Percentiles rank a stretch among this genome's conserved stretches.
These are phyloP conservation scores for Exophiala mesophila DNA, from an alignment of 2,329 filamentous ascomycete genomes.

Conservation along the genomic window DNA sequence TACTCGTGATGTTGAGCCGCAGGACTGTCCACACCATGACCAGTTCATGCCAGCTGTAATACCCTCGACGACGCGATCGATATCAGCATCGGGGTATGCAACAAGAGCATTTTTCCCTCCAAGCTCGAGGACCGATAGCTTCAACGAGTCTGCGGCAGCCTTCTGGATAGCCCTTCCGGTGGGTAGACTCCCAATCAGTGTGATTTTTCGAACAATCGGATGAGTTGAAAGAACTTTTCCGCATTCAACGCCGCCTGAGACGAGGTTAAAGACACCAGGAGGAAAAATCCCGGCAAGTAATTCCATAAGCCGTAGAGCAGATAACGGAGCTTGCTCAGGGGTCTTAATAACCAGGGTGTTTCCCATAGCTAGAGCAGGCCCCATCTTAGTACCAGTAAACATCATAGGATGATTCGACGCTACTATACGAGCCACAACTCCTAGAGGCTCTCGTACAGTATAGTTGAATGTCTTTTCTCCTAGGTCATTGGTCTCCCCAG, in stretches of 20 bases:
- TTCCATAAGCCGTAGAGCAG: constrained; percentile 40
- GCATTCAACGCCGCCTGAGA: constrained; percentile 29
- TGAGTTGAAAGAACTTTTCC: constrained; percentile 32
- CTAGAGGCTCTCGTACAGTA: constrained; percentile 68
- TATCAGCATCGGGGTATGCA: constrained; percentile 60
- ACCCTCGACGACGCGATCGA: constrained; percentile 63
- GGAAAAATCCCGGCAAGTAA: constrained; percentile 35
- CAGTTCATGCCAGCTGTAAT: constrained; percentile 42
- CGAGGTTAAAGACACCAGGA: constrained; percentile 37
- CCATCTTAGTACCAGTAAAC: constrained; percentile 76
- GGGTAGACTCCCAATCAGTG: constrained; percentile 35
- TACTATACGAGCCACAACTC: constrained; percentile 75
- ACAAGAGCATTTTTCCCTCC: constrained; percentile 62
- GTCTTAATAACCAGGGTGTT: constrained; percentile 57
- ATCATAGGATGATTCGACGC: constrained; percentile 77
- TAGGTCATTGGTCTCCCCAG: constrained; percentile 26
- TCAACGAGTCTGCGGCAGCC: constrained; percentile 40
- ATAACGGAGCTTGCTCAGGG: constrained; percentile 58
- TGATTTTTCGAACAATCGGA: constrained; percentile 38
- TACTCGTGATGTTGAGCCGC: constrained; percentile 60
- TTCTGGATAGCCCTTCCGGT: constrained; percentile 37
- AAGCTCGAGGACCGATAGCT: constrained; percentile 59
- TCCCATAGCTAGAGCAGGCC: constrained; percentile 56
- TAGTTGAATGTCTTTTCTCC: constrained; percentile 62
- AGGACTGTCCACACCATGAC: constrained; percentile 45